Evolutionary conservation across 208 protist genomes (phyloP).

Genomic region (Acanthamoeba sp.): DNA sequence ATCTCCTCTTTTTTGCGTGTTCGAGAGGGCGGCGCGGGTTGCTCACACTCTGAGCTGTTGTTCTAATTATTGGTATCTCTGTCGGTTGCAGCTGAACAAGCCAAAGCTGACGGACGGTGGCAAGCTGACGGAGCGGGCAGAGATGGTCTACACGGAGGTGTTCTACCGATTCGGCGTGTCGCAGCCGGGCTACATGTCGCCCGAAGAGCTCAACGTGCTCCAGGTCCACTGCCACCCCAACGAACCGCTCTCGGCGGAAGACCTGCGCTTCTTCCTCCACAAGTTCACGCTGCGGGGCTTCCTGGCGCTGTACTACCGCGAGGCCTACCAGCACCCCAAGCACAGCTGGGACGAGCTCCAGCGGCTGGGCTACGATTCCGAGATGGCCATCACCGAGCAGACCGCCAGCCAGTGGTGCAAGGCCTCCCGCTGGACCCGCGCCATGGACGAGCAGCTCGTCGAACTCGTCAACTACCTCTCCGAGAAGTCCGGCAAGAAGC

Average conservation of each 20-base stretch:
- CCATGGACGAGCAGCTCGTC: slow-evolving; percentile 68
- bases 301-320: slow-evolving; percentile 42
- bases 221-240: slow-evolving; percentile 65
- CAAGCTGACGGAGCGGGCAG: slow-evolving; percentile 39
- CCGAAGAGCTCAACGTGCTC: slow-evolving; percentile 64
- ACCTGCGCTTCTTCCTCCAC: slow-evolving; percentile 21
- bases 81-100: slow-evolving; percentile 19
- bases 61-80: neutral
- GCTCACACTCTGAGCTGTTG: neutral
- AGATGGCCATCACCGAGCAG: slow-evolving; percentile 46
- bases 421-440: slow-evolving; percentile 14
- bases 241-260: slow-evolving; percentile 44
- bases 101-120: slow-evolving; percentile 7
- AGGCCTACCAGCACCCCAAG: slow-evolving; percentile 61
- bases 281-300: slow-evolving; percentile 67
- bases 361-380: slow-evolving; percentile 45
- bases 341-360: slow-evolving; percentile 63
- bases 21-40: too few relatives aligned
- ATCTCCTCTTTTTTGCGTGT: neutral
- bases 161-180: slow-evolving; percentile 58
- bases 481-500: slow-evolving; percentile 34
- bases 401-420: slow-evolving; percentile 30
- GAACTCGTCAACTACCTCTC: slow-evolving; percentile 65
- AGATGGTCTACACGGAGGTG: slow-evolving; percentile 57
- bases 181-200: slow-evolving; percentile 50